Base-by-base conservation (phyloP, 768 basidiomycete species). In the Auricularia sp. region DNA sequence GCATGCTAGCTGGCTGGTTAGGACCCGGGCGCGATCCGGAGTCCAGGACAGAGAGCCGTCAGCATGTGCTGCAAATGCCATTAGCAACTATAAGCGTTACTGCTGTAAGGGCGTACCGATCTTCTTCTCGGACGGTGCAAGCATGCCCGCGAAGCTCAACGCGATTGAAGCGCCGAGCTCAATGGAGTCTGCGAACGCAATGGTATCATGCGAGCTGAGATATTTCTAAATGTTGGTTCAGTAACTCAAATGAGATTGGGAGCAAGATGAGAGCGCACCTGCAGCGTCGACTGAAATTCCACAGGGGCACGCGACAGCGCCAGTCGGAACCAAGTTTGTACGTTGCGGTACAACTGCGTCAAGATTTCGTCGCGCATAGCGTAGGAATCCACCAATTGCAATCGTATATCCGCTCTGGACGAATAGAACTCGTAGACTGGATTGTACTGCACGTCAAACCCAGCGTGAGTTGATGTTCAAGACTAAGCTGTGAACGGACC, bases 101-200 rank as follows among this genome's bases (percentile, higher is more conserved):
- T 29, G 29, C 29, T 29, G 29, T 29, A 29, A 29, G 29, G 29
- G 73, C 86, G 59, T 70, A 95, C 94, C 81, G 36, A 89, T 76
- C 69, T 90, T 89, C 37, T 90, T 80, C 67, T 92, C 86, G 54
- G 86, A 82, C 3, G 87, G 85, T 1, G 91, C 88, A 65, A 93
- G 87, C 2, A 85, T 83, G 72, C 89, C 92, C 3, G 87, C 92
- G 74, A 89, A 94, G 51, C 88, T 85, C 71, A 95, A 82, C 4
- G 96, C 96, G 44, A 96, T 76, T 16, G 94, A 91, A 16, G 94
- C 91, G 3, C 96, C 96, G 62, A 99, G 82, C 75, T 98, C 96
- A 7, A 92, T 86, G 35, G 86, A 81, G 62, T 89, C 89, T 3
- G 87, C 78, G n/a, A 86, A 81, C 11, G 86, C 80, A 4, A 84